A percentile compares a stretch with the other conserved stretches of the same genome.
phyloP scores from a whole-genome alignment of 768 basidiomycete genomes.

The Baorangia bicolor region DNA sequence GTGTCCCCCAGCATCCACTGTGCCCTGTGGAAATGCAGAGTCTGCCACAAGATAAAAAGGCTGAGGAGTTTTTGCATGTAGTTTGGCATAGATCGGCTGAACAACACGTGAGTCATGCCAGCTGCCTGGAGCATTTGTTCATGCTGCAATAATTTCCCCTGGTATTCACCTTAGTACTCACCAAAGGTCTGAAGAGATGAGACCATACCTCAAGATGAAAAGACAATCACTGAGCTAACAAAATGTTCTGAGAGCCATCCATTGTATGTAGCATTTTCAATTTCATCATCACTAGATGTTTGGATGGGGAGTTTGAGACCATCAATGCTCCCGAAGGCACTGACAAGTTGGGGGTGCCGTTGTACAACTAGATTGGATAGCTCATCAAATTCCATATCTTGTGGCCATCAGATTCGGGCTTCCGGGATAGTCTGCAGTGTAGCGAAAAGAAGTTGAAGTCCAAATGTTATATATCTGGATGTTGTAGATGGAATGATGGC shows the following conservation, averaged over 20 bases:
- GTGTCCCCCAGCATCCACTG: constrained; percentile 27
- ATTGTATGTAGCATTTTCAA: constrained; percentile 49
- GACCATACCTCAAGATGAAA: constrained; percentile 38
- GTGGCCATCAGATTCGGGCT: too few relatives aligned
- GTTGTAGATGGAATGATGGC: constrained; percentile 39
- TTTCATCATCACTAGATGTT: constrained; percentile 36
- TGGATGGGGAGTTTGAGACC: constrained; percentile 40
- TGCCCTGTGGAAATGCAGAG: constrained; percentile 45
- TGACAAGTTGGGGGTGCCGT: constrained; percentile 32
- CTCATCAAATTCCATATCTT: constrained; percentile 34
- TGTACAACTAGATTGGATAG: constrained; percentile 28
- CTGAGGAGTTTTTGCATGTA: constrained; percentile 35
- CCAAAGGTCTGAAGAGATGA: too few relatives aligned
- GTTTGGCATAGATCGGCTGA: constrained; percentile 37
- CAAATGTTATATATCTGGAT: constrained; percentile 37
- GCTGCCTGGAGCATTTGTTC: constrained; percentile 44
- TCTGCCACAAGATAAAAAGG: constrained; percentile 45
- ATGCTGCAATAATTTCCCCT: constrained; percentile 34
- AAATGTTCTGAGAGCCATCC: constrained; percentile 44
- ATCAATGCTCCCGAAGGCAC: constrained; percentile 44
- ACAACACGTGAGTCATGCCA: constrained; percentile 50
- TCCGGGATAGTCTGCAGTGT: constrained; percentile 31
- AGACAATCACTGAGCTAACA: constrained; percentile 39
- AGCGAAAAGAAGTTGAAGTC: constrained; percentile 30
- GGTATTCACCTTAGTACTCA: too few relatives aligned